Conservation (phyloP, 1,284 basidiomycete species). For the Cutaneotrichosporon spelunceum region DNA sequence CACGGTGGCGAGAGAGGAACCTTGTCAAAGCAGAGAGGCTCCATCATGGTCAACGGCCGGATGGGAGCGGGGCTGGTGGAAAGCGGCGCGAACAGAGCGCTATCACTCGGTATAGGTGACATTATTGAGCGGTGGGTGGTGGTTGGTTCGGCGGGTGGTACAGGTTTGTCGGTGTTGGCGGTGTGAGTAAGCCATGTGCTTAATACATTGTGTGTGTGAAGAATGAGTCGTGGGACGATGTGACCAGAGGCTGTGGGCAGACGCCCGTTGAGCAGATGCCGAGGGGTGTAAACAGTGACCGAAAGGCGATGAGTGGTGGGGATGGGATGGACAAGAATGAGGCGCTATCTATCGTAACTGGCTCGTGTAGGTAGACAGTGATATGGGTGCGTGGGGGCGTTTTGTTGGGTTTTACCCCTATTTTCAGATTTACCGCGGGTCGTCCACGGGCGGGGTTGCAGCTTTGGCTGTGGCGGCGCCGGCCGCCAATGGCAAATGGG, state of each 20-base stretch:
- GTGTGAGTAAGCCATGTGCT: not conserved
- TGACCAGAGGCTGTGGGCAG: slow-evolving; percentile 1
- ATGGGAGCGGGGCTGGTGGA: not conserved
- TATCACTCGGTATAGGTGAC: not conserved
- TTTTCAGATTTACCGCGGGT: not conserved
- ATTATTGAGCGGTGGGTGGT: not conserved
- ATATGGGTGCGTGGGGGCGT: too few relatives aligned
- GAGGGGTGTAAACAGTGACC: not conserved
- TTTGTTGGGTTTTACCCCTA: not conserved
- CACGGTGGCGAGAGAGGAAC: slow-evolving; percentile 12
- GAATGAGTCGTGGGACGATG: not conserved
- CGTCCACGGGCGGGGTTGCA: too few relatives aligned
- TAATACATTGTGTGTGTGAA: not conserved
- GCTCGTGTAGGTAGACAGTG: too few relatives aligned
- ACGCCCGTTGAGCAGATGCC: not conserved
- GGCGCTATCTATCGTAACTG: slow-evolving; percentile 1
- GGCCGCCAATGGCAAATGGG: too few relatives aligned
- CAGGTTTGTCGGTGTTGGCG: not conserved
- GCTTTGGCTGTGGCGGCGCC: too few relatives aligned
- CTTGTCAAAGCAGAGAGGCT: slow-evolving; percentile 24
- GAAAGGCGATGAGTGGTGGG: not conserved
- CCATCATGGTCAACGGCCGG: not conserved
- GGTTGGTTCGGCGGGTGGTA: not conserved
- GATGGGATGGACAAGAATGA: not conserved
- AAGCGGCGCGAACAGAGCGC: not conserved